Conservation (phyloP, 2,329 filamentous ascomycete genomes). For the Penicillium sp. region DNA sequence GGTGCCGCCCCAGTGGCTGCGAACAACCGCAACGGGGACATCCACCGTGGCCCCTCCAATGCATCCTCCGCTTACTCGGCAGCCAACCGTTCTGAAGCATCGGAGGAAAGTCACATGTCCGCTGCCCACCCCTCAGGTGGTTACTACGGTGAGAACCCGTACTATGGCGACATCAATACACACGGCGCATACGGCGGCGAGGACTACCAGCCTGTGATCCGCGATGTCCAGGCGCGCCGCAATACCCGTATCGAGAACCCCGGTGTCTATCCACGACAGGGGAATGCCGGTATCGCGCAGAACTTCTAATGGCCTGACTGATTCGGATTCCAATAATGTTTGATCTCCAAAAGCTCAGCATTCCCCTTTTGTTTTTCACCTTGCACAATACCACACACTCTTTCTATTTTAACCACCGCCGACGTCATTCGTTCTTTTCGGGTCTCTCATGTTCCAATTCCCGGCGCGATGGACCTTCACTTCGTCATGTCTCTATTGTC, state of each 20-base stretch:
- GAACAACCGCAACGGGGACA: conserved; percentile 64
- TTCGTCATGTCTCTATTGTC: conserved; percentile 27
- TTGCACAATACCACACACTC: conserved; percentile 10
- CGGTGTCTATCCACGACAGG: conserved; percentile 82
- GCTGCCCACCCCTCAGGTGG: conserved; percentile 46
- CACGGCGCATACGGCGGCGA: conserved; percentile 56
- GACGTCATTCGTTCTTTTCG: conserved; percentile 21
- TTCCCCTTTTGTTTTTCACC: conserved; percentile 1
- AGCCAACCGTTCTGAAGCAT: conserved; percentile 67
- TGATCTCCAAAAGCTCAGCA: conserved; percentile 16
- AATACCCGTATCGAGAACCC: conserved; percentile 95
- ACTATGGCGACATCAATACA: conserved; percentile 49
- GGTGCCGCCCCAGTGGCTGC: conserved; percentile 64
- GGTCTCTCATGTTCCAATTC: conserved; percentile 16
- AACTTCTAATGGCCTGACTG: conserved; percentile 67
- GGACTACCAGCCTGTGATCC: conserved; percentile 74
- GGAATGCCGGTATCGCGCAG: conserved; percentile 88
- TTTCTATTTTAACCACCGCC: conserved; percentile 14
- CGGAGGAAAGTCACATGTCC: conserved; percentile 54
- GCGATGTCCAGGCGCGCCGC: conserved; percentile 85
- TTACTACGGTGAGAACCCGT: conserved; percentile 56
- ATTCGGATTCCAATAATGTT: conserved; percentile 3
- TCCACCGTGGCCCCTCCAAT: conserved; percentile 88
- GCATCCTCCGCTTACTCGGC: conserved; percentile 94
- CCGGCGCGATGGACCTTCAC: conserved; percentile 25